These are phyloP conservation scores for Plantago ovata DNA, from an alignment of 257 asterid genomes.

Conservation along the genomic window DNA sequence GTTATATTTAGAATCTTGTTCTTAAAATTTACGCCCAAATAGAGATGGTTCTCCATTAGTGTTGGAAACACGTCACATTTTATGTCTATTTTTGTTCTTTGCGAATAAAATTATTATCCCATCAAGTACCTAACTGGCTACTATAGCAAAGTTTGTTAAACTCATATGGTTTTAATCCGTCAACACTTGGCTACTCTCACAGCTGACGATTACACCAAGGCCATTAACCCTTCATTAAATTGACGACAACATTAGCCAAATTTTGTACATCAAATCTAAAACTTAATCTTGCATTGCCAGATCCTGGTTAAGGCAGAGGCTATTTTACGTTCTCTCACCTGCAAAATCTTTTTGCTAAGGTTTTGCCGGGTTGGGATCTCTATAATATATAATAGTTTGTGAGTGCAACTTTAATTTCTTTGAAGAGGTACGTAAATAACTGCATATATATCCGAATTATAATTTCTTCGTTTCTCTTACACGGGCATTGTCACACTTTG, in stretches of 20 bases:
- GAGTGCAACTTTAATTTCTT: neutral
- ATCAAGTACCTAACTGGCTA: neutral
- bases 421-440: neutral
- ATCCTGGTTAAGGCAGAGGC: neutral
- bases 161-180: slow-evolving; percentile 2
- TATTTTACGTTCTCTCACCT: neutral
- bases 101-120: neutral
- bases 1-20: neutral
- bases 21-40: slow-evolving; percentile 4
- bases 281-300: too few species aligned
- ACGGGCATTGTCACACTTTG: too few species aligned
- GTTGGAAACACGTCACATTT: slow-evolving; percentile 8
- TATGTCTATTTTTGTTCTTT: neutral
- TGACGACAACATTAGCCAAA: neutral
- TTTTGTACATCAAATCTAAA: too few species aligned
- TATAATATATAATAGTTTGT: neutral
- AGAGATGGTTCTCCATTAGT: slow-evolving; percentile 9
- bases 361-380: slow-evolving; percentile 1
- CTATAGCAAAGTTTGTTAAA: neutral
- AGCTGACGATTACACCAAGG: neutral
- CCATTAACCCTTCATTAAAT: neutral
- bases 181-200: slow-evolving; percentile 4
- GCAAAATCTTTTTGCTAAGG: neutral
- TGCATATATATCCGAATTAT: too few species aligned
- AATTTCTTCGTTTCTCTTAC: too few species aligned